phyloP scores from a whole-genome alignment of 78 protist genomes.

The Anaeramoeba flamelloides region DNA sequence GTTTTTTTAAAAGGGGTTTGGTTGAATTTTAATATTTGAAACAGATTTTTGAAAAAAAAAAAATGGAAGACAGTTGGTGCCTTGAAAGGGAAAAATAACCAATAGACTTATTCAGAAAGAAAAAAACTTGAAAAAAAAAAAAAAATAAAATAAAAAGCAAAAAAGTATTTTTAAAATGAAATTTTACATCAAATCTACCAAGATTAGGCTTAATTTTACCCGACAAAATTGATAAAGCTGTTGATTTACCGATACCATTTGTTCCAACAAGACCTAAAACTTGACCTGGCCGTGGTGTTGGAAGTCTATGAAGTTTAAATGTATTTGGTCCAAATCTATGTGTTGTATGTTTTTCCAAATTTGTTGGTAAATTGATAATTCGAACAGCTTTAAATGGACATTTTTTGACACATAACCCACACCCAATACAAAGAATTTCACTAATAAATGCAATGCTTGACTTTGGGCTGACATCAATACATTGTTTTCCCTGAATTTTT shows the following conservation, averaged over 20 bases:
- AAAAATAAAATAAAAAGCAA: neutral
- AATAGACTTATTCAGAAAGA: too few species aligned
- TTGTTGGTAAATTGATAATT: constrained; percentile 92
- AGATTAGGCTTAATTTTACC: constrained; percentile 94
- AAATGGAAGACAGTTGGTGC: neutral
- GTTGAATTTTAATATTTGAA: too few species aligned
- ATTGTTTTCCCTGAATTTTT: constrained; percentile 61
- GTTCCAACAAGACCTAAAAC: constrained; percentile 98
- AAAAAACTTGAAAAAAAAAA: too few species aligned
- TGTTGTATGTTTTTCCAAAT: constrained; percentile 64
- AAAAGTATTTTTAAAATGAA: neutral
- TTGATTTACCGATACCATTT: constrained; percentile 98
- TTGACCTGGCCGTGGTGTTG: constrained; percentile 93
- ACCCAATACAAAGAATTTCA: constrained; percentile 95
- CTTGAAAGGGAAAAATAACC: too few species aligned
- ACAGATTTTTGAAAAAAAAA: neutral
- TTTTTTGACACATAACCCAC: constrained; percentile 92
- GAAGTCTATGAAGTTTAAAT: constrained; percentile 96
- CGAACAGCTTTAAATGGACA: constrained; percentile 97
- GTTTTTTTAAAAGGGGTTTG: too few species aligned
- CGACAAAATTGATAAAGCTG: constrained; percentile 91
- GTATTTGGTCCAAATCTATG: constrained; percentile 95
- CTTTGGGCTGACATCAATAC: constrained; percentile 81
- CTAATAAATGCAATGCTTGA: constrained; percentile 69
- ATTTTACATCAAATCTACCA: constrained; percentile 56